These are phyloP conservation scores for Phaeotremella skinneri DNA, from an alignment of 768 basidiomycete genomes.

Conservation along the genomic window DNA sequence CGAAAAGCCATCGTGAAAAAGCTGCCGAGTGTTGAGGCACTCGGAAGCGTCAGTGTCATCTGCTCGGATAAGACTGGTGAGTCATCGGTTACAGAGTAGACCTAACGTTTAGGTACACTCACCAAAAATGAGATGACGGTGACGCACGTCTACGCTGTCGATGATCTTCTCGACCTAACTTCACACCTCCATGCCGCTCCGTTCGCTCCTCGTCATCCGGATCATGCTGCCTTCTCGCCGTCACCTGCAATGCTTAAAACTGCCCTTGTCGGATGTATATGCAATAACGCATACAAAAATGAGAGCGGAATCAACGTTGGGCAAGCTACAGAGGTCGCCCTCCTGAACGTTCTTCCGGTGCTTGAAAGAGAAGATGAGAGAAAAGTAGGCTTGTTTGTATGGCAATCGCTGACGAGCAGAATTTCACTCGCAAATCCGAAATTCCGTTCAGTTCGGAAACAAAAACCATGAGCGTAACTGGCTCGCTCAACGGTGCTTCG, in stretches of 20 bases:
- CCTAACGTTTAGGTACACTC: constrained; percentile 63
- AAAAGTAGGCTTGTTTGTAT: constrained; percentile 56
- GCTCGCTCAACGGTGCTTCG: constrained; percentile 59
- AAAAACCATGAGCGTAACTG: constrained; percentile 90
- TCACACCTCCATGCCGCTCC: constrained; percentile 54
- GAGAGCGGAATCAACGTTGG: constrained; percentile 74
- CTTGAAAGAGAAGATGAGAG: constrained; percentile 71
- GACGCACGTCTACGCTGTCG: constrained; percentile 79
- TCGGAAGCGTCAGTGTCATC: constrained; percentile 94
- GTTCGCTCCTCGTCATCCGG: constrained; percentile 39
- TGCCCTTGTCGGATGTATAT: constrained; percentile 78
- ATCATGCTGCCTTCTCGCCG: constrained; percentile 47
- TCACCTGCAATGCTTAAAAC: constrained; percentile 71
- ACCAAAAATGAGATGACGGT: constrained; percentile 97
- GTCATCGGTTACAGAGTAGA: constrained; percentile 19
- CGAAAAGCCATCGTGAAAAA: constrained; percentile 97
- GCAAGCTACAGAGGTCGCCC: constrained; percentile 88
- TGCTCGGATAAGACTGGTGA: constrained; percentile 94
- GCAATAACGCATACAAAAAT: constrained; percentile 80
- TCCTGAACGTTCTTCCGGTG: constrained; percentile 71
- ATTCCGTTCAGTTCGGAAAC: constrained; percentile 88
- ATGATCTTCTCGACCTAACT: constrained; percentile 71
- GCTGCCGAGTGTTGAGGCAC: constrained; percentile 86
- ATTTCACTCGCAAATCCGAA: constrained; percentile 59
- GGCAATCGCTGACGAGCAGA: constrained; percentile 21